Evolutionary conservation across 78 protist species (phyloP), one percentile per base, ranked within the genome.

Genomic region (Bodo saltans): DNA sequence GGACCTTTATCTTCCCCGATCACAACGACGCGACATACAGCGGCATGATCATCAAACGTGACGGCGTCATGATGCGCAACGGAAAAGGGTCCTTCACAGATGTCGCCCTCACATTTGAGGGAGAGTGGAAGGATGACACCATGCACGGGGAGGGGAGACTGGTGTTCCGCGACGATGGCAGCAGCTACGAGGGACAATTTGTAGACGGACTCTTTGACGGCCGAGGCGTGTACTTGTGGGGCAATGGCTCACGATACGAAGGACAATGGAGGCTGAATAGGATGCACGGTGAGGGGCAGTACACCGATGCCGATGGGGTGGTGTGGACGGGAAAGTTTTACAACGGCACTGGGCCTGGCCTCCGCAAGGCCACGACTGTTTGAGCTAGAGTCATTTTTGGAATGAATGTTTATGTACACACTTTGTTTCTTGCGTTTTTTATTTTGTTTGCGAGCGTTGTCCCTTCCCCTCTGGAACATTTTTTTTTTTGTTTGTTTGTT

Each of bases 211-310:
- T 30, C 68, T 53, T 69, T 52, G 79, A 81, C 52, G 88, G 88
- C 25, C 32, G 71, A 8, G 85, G 90, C 68, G 42, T 32, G 75
- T 88, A 88, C 81, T 0, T 32, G 69, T 90, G 79, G 86, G 67
- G 83, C 37, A 90, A 93, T 79, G 92, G 92, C 52, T 39, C 72
- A 60, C 42, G 60, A 35, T 93, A 93, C 83, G 92, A 86, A 32
- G 95, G 95, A 28, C 79, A 81, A 70, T 93, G 93, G 93, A 30
- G 78, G 12, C 70, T 72, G n/a, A 89, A 85, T 27, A 73, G 83
- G 83, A 87, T 89, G 92, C 92, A 88, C 70, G 95, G 95, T 32
- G 52, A 38, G 8, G 95, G 95, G 17, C 23, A 27, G 35, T 93
- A 89, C 80, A 1, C 41, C 68, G 85, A 84, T 37, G 67, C 83